Evolutionary conservation across 108 stramenopile genomes (phyloP).

Genomic region (Epithemia pelagica): DNA sequence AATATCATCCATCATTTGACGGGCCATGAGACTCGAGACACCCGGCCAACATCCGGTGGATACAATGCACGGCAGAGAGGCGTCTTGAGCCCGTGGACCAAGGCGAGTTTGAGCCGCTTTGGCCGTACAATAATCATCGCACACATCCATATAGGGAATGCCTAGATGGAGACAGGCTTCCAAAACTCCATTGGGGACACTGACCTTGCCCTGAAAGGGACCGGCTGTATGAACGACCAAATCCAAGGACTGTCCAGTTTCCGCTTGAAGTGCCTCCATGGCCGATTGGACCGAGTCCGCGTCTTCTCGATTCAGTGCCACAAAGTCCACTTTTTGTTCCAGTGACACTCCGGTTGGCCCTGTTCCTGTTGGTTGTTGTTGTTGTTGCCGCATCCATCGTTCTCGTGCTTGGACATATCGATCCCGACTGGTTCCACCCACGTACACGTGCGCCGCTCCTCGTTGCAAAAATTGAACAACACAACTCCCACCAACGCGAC

Average conservation of each 20-base stretch:
- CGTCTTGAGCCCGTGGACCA: constrained; percentile 21
- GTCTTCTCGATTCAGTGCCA: constrained; percentile 24
- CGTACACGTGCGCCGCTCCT: constrained; percentile 30
- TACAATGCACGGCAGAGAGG: constrained; percentile 38
- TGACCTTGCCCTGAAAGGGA: constrained; percentile 69
- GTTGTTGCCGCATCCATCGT: constrained; percentile 19
- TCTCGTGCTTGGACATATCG: constrained; percentile 19
- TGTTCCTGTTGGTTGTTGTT: not conserved
- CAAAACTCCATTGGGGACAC: constrained; percentile 38
- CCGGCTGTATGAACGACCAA: constrained; percentile 80
- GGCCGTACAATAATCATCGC: constrained; percentile 75
- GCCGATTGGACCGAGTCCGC: constrained; percentile 17
- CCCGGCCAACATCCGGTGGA: constrained; percentile 49
- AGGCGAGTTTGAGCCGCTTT: constrained; percentile 41
- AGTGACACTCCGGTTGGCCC: not conserved
- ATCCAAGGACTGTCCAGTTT: constrained; percentile 2
- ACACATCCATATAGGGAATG: constrained; percentile 79
- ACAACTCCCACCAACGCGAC: constrained; percentile 74
- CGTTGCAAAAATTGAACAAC: constrained; percentile 36
- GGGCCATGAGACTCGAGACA: constrained; percentile 39
- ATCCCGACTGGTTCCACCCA: constrained; percentile 36
- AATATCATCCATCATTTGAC: constrained; percentile 16
- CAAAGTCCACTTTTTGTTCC: constrained; percentile 21
- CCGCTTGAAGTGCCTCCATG: not conserved
- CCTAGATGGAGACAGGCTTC: constrained; percentile 30